Evolutionary conservation across 1,284 basidiomycete species (phyloP).

Genomic region (Somion occarium): DNA sequence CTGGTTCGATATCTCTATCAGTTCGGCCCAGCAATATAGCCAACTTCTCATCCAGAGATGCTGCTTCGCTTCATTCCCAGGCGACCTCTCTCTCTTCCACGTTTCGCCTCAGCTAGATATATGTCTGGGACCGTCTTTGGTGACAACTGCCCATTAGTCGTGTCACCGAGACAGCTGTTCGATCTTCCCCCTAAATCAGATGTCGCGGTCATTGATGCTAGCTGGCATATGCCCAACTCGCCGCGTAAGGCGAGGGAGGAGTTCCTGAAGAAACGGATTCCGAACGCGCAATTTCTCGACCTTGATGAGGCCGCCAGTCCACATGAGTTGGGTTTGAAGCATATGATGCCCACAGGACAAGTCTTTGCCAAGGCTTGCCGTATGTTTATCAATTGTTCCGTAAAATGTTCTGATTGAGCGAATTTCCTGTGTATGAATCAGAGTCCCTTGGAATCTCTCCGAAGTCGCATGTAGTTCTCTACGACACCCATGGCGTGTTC

Average conservation of each 20-base stretch:
- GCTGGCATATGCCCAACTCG: conserved; percentile 87
- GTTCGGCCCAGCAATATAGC: too few relatives aligned
- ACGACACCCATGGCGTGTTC: conserved; percentile 86
- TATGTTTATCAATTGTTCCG: conserved; percentile 33
- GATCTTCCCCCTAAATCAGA: conserved; percentile 20
- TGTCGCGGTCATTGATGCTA: conserved; percentile 61
- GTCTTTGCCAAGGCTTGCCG: conserved; percentile 81
- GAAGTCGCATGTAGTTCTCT: conserved; percentile 82
- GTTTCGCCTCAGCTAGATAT: background rate
- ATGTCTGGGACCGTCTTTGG: conserved; percentile 16
- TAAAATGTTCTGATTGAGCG: too few relatives aligned
- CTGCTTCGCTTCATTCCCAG: background rate
- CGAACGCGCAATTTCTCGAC: conserved; percentile 75
- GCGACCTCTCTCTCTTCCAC: background rate
- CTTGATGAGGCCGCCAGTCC: conserved; percentile 74
- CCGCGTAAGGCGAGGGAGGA: conserved; percentile 63
- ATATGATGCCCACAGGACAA: conserved; percentile 85
- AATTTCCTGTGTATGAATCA: too few relatives aligned
- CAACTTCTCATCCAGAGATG: too few relatives aligned
- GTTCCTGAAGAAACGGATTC: conserved; percentile 66
- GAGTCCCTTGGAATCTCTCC: conserved; percentile 73
- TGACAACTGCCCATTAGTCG: conserved; percentile 40
- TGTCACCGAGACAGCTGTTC: conserved; percentile 47
- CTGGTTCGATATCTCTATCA: too few relatives aligned
- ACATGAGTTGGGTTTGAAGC: conserved; percentile 75